Percentiles rank a stretch among this genome's conserved stretches.
These are phyloP conservation scores for Cryptosporidium ryanae DNA, from an alignment of 169 alveolate species.

Conservation along the genomic window DNA sequence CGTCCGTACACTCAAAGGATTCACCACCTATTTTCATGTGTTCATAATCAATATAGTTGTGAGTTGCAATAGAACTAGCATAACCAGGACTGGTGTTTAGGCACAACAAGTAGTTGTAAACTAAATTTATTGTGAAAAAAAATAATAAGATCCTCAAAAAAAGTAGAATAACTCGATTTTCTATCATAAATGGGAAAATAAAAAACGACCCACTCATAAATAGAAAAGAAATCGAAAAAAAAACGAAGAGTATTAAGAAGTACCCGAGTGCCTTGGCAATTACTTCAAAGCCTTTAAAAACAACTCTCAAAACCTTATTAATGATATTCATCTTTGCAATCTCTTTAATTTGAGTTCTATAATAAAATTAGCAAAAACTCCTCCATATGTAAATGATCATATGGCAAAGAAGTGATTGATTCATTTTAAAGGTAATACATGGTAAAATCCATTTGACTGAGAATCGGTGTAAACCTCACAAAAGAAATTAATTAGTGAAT, in stretches of 20 bases:
- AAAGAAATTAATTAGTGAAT: too few relatives aligned
- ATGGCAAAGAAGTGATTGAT: background rate
- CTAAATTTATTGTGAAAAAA: constrained; percentile 45
- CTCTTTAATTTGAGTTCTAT: too few relatives aligned
- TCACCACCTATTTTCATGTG: background rate
- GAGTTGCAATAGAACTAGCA: constrained; percentile 4
- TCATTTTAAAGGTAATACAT: background rate
- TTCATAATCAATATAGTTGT: background rate
- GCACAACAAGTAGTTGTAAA: constrained; percentile 51
- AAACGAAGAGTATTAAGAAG: constrained; percentile 62
- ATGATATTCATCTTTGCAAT: background rate
- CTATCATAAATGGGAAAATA: constrained; percentile 44
- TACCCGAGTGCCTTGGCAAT: constrained; percentile 54
- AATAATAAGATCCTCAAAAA: constrained; percentile 2
- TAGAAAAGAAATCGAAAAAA: constrained; percentile 44
- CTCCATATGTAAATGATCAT: background rate
- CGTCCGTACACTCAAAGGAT: background rate
- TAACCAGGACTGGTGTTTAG: constrained; percentile 33
- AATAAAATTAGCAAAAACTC: background rate
- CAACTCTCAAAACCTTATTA: background rate
- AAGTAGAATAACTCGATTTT: background rate
- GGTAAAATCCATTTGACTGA: background rate
- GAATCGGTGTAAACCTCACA: background rate
- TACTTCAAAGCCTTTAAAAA: constrained; percentile 33
- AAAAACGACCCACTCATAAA: constrained; percentile 60